Evolutionary conservation across 805 yeast genomes (phyloP), one percentile per base, ranked within the genome.

Genomic region (Sugiyamaella americana): DNA sequence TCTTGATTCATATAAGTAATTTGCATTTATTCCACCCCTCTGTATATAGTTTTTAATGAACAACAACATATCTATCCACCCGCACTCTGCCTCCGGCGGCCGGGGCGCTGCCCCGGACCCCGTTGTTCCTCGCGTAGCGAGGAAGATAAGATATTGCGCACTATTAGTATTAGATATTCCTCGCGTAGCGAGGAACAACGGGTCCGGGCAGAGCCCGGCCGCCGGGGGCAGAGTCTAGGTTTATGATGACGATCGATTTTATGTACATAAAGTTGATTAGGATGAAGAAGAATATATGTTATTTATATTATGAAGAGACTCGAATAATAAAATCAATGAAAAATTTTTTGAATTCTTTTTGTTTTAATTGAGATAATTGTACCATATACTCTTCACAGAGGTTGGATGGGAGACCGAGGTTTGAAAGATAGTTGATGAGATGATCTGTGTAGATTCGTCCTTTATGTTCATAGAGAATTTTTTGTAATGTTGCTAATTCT

Each of bases 401-500:
- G 17, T 75, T 77, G 16, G 69, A 65, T 22, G 89, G 83, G 51
- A 86, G 72, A 41, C 82, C 78, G 26, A 76, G 68, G 34, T 67
- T 68, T 16, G 76, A 76, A 53, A 76, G 66, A 52, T 75, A 75
- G 10, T 64, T 61, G 16, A 64, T 75, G 55, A 88, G 66, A 59
- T 79, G 84, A 46, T 65, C 68, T 19, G 76, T 65, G 55, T 82
- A 68, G 20, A 65, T 69, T 24, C 63, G 68, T 10, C 76, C 70
- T 51, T 73, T 75, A 23, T 68, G 72, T 4, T 68, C 69, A 52
- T 71, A 82, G 51, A 85, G 70, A 1, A 83, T 73, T 54, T 79
- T 83, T 60, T 89, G 75, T 19, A 87, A 67, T 38, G 78, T 69
- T 1, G 93, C 78, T 11, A 86, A 70, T 58, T 91, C 98, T 53